Percentiles rank a stretch among this genome's conserved stretches.
These are phyloP conservation scores for Diophrys appendiculata DNA, from an alignment of 73 alveolate species.

Conservation along the genomic window DNA sequence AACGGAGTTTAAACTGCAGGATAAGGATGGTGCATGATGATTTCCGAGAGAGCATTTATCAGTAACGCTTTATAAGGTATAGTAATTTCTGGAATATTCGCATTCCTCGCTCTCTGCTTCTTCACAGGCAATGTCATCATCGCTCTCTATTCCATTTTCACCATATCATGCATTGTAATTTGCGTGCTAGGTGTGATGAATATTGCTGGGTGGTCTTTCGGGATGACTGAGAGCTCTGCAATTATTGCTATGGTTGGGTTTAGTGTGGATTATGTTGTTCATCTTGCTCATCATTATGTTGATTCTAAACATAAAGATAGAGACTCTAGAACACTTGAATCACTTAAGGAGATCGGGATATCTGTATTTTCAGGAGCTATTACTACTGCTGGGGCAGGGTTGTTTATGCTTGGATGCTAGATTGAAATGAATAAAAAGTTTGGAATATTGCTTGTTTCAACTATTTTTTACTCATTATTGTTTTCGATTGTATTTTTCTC, in stretches of 20 bases:
- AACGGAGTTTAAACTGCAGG: not conserved
- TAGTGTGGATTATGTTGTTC: constrained; percentile 31
- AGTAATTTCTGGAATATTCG: not conserved
- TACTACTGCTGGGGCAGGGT: constrained; percentile 21
- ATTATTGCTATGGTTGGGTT: constrained; percentile 28
- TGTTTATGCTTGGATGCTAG: constrained; percentile 4
- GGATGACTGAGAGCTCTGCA: constrained; percentile 22
- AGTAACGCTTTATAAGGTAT: not conserved
- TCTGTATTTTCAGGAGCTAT: constrained; percentile 28
- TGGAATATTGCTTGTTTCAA: not conserved
- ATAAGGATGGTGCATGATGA: not conserved
- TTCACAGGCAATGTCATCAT: not conserved
- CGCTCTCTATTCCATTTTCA: constrained; percentile 5
- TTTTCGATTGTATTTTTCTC: not conserved
- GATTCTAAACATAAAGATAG: not conserved
- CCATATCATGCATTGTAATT: constrained; percentile 1
- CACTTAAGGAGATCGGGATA: constrained; percentile 20
- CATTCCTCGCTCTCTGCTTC: constrained; percentile 1
- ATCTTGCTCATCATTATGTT: constrained; percentile 4
- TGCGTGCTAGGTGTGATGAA: constrained; percentile 24
- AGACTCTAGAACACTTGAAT: not conserved
- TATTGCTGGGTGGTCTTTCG: constrained; percentile 23
- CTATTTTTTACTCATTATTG: not conserved
- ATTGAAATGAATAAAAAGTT: not conserved
- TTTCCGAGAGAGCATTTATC: not conserved